These are phyloP conservation scores for Oenanthe sinensis DNA, from an alignment of 129 eudicot genomes.

Conservation along the genomic window DNA sequence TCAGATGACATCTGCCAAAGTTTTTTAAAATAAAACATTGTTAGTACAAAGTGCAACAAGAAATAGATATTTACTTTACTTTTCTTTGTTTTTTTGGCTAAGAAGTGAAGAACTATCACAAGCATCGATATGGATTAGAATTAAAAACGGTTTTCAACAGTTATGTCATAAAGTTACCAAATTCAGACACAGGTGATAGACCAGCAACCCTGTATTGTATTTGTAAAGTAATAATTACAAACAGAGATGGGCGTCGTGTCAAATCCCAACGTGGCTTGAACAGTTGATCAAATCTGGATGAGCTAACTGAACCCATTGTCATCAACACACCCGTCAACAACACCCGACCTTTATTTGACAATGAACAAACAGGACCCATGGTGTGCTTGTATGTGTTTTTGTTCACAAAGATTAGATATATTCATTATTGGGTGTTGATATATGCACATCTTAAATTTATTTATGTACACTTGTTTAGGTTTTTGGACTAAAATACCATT, in stretches of 20 bases:
- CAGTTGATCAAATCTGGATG: constrained; percentile 36
- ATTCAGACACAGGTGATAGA: neutral
- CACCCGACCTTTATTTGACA: neutral
- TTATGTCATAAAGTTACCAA: neutral
- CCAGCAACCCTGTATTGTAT: neutral
- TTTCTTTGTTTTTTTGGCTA: too few relatives aligned
- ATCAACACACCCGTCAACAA: constrained; percentile 1
- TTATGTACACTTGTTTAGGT: too few relatives aligned
- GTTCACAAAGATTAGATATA: too few relatives aligned
- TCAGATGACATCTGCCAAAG: constrained; percentile 90
- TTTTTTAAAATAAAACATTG: neutral
- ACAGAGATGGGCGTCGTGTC: neutral
- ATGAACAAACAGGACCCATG: neutral
- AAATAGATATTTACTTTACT: too few relatives aligned
- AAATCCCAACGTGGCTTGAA: constrained; percentile 46
- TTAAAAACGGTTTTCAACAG: neutral
- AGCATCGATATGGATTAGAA: neutral
- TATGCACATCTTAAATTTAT: too few relatives aligned
- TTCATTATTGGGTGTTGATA: too few relatives aligned
- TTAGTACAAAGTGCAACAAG: neutral
- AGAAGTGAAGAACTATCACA: neutral
- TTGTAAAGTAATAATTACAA: neutral
- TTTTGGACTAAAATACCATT: too few relatives aligned
- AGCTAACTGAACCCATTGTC: constrained; percentile 19
- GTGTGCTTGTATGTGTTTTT: neutral